A percentile compares a stretch with the other conserved stretches of the same genome.
phyloP scores from a whole-genome alignment of 176 grass and related monocot species.

The Puya raimondii region DNA sequence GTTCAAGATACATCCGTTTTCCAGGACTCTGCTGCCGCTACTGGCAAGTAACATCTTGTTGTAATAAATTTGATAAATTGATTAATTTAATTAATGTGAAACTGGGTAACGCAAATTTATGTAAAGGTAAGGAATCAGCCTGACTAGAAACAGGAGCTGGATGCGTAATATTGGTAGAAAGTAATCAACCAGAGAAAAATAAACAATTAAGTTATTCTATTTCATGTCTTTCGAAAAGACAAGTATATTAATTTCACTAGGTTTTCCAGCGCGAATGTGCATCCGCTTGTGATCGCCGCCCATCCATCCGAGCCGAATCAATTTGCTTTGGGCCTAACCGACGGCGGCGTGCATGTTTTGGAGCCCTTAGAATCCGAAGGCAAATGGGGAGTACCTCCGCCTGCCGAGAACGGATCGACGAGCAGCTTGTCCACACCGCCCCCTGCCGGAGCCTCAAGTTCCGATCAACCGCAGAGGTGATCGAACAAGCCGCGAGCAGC shows the following conservation, averaged over 20 bases:
- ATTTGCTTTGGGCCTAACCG: constrained; percentile 29
- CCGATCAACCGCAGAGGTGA: constrained; percentile 5
- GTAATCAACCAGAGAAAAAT: too few species aligned
- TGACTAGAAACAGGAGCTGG: too few species aligned
- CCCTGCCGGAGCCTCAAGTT: not conserved
- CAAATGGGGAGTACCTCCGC: constrained; percentile 23
- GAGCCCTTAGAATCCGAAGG: constrained; percentile 30
- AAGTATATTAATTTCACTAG: not conserved
- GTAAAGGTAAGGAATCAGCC: too few species aligned
- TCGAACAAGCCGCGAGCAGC: not conserved
- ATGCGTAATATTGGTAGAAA: too few species aligned
- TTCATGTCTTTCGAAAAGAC: not conserved
- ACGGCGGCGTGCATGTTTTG: constrained; percentile 28
- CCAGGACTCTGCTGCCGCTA: too few species aligned
- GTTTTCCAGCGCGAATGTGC: constrained; percentile 8
- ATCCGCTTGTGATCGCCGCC: constrained; percentile 20
- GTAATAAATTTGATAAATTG: too few species aligned
- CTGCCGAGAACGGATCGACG: not conserved
- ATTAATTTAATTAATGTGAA: too few species aligned
- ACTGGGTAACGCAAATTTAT: too few species aligned
- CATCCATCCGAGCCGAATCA: constrained; percentile 30
- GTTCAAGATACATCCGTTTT: not conserved
- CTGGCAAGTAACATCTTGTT: too few species aligned
- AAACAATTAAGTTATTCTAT: not conserved
- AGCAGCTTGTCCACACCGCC: not conserved